A percentile compares a stretch with the other conserved stretches of the same genome.
phyloP scores from a whole-genome alignment of 2,329 filamentous ascomycete species.

The Microascus cirrosus region DNA sequence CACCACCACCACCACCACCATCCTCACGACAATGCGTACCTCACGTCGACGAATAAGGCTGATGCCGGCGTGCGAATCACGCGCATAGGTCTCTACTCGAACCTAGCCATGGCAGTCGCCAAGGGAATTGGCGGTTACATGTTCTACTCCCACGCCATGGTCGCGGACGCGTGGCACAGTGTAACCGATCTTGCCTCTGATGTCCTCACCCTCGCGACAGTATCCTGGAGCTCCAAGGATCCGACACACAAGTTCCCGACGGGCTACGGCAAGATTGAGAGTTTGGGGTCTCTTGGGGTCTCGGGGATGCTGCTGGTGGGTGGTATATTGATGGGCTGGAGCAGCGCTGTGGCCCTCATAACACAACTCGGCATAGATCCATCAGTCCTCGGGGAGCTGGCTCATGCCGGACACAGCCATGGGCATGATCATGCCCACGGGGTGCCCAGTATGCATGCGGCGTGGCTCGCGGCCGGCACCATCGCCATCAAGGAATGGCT shows the following conservation, averaged over 20 bases:
- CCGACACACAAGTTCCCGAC: constrained; percentile 76
- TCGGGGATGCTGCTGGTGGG: constrained; percentile 83
- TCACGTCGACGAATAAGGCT: constrained; percentile 76
- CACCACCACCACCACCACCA: constrained; percentile 68
- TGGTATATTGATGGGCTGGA: constrained; percentile 84
- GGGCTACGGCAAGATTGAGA: constrained; percentile 97
- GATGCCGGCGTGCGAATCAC: constrained; percentile 53
- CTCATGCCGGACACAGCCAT: constrained; percentile 57
- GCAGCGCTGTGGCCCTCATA: constrained; percentile 38
- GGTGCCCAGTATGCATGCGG: constrained; percentile 79
- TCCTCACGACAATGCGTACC: constrained; percentile 85
- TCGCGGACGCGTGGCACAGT: constrained; percentile 91
- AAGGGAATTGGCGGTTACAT: constrained; percentile 88
- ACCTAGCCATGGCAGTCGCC: constrained; percentile 84
- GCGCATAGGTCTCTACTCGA: constrained; percentile 57
- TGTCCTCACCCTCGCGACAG: constrained; percentile 84
- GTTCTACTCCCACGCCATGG: constrained; percentile 89
- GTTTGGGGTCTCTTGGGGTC: constrained; percentile 83
- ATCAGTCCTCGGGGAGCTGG: constrained; percentile 57
- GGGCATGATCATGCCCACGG: constrained; percentile 48
- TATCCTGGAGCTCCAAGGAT: constrained; percentile 82
- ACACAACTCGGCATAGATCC: constrained; percentile 9
- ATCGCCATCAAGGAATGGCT: constrained; percentile 94
- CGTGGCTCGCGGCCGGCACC: constrained; percentile 84
- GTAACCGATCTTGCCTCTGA: constrained; percentile 93